Base-by-base conservation (phyloP, 2,329 filamentous ascomycete genomes). In the Colletotrichum limetticola region DNA sequence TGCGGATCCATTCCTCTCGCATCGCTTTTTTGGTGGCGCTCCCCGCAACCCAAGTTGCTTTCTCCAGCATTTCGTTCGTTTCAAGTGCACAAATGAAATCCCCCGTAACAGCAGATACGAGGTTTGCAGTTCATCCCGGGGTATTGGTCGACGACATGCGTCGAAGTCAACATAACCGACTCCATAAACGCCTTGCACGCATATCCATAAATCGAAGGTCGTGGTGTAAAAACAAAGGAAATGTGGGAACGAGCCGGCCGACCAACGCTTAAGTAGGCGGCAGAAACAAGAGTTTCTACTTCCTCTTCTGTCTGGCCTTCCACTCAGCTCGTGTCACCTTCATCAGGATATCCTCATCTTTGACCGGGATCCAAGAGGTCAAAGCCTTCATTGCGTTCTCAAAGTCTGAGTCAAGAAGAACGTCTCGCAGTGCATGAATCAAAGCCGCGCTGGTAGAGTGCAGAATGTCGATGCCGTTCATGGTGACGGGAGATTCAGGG, bases 301-400 rank as follows among this genome's bases (percentile, higher is more conserved):
- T 80, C 78, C 84, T 88, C 78, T 81, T 82, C 76, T 87, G 84
- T 75, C 90, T 88, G 62, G 85, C 82, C 85, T 94, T 97, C 90
- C 94, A 98, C 84, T 98, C 96, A 16, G 94, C 91, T 79, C 92
- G 92, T 30, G 95, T 92, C 71, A 98, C 94, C 78, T 92, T 92
- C 94, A 99, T 97, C 78, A 99, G 88, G 71, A 97, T 84, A 80
- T 98, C 95, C 79, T 98, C 95, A 78, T 99, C 96, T 83, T 95
- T 95, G 81, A 99, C 93, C 24, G 96, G 95, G 57, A 98, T 93
- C 91, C 94, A 98, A 69, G 93, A 95, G 35, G 97, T 98, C 75
- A 99, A 86, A 8, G 95, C 93, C 85, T 98, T 98, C 97, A 99
- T 99, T 59, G 94, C 94, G 79, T 97, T 97, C 82, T 99, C 97